These are phyloP conservation scores for Naganishia onofrii DNA, from an alignment of 768 basidiomycete genomes.

Conservation along the genomic window DNA sequence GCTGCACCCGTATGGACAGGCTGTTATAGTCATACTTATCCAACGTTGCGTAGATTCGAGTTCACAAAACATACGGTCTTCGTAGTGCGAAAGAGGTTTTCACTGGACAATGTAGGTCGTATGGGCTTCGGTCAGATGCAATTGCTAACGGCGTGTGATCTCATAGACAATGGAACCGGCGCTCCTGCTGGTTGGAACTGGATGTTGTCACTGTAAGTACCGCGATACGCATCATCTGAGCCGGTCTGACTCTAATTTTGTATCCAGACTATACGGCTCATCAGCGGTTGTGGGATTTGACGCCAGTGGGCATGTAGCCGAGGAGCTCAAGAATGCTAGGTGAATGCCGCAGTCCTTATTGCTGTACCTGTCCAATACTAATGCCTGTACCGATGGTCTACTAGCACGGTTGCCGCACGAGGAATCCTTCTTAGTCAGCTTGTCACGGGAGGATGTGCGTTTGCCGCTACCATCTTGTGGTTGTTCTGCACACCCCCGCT, in stretches of 20 bases:
- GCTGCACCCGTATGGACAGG: not conserved
- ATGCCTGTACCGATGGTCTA: conserved; percentile 22
- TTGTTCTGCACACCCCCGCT: conserved; percentile 80
- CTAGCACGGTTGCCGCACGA: conserved; percentile 71
- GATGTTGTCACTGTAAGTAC: conserved; percentile 74
- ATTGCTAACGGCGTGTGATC: conserved; percentile 4
- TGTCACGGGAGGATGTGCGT: conserved; percentile 75
- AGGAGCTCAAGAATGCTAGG: conserved; percentile 78
- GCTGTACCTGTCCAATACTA: not conserved
- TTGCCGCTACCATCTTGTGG: conserved; percentile 73
- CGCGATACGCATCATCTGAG: conserved; percentile 15
- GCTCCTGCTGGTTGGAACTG: conserved; percentile 87
- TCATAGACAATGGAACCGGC: conserved; percentile 83
- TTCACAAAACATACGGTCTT: conserved; percentile 84
- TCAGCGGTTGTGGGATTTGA: conserved; percentile 89
- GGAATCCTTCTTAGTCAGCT: conserved; percentile 76
- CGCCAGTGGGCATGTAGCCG: conserved; percentile 80
- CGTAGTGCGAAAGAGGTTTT: conserved; percentile 79
- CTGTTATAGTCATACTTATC: not conserved
- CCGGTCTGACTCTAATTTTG: not conserved
- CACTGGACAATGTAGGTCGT: conserved; percentile 60
- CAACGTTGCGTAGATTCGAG: conserved; percentile 61
- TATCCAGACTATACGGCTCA: conserved; percentile 71
- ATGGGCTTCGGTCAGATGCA: conserved; percentile 39
- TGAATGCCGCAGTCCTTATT: conserved; percentile 50